phyloP scores from a whole-genome alignment of 1,284 basidiomycete species.

The Coniferiporia sulphurascens region DNA sequence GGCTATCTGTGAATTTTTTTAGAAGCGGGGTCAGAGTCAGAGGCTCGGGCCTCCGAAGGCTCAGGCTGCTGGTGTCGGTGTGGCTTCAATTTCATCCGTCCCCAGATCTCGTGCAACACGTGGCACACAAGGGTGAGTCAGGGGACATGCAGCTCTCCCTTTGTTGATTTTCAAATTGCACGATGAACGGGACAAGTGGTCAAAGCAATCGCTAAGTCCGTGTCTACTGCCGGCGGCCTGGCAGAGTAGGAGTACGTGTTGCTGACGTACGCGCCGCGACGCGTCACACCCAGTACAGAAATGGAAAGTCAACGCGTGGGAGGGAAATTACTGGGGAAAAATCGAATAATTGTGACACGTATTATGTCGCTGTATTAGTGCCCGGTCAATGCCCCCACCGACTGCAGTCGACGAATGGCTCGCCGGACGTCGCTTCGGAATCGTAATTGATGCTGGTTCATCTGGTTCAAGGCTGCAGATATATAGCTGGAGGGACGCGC shows the following conservation, averaged over 20 bases:
- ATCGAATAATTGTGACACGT: not conserved
- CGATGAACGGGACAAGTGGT: too few species aligned
- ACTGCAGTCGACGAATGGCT: conserved; percentile 67
- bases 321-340: not conserved
- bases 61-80: too few species aligned
- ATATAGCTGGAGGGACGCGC: conserved; percentile 93
- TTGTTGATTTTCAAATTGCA: too few species aligned
- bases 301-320: not conserved
- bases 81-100: too few species aligned
- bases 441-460: conserved; percentile 97
- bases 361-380: not conserved
- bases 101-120: too few species aligned
- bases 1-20: too few species aligned
- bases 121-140: too few species aligned
- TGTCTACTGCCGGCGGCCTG: too few species aligned
- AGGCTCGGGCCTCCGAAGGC: too few species aligned
- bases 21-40: too few species aligned
- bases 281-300: not conserved
- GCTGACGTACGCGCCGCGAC: not conserved
- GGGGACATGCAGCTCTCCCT: too few species aligned
- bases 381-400: conserved; percentile 62
- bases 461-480: conserved; percentile 95
- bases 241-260: not conserved
- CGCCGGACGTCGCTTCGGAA: conserved; percentile 80
- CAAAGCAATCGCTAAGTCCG: too few species aligned